Conservation (phyloP, 148 eudicot species). For the Chenopodium formosanum region DNA sequence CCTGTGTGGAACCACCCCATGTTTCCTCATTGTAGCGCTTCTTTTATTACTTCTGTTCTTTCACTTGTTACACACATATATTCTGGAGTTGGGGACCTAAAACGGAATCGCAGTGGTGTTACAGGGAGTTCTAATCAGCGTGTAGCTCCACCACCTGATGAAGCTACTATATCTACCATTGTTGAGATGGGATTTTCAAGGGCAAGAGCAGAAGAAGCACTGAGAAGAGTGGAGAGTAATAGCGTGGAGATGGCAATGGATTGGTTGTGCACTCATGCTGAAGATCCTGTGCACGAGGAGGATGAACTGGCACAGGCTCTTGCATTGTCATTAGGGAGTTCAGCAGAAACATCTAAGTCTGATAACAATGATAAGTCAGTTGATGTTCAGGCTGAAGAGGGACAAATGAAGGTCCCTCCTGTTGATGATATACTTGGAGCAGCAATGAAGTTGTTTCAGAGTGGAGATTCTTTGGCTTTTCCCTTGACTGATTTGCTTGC, state of each 20-base stretch:
- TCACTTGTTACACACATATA: conserved; percentile 74
- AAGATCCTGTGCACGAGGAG: conserved; percentile 93
- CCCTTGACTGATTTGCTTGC: conserved; percentile 81
- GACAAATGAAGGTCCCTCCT: conserved; percentile 63
- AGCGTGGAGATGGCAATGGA: conserved; percentile 99
- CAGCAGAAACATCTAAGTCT: conserved; percentile 73
- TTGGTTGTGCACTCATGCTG: conserved; percentile 87
- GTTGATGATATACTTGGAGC: conserved; percentile 83
- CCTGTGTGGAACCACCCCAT: conserved; percentile 91
- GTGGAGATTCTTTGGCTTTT: conserved; percentile 77
- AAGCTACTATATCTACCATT: conserved; percentile 78
- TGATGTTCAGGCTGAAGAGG: conserved; percentile 62
- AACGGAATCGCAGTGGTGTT: conserved; percentile 53
- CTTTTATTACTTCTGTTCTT: conserved; percentile 65
- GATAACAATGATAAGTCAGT: conserved; percentile 61
- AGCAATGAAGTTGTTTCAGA: conserved; percentile 71
- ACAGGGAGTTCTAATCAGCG: conserved; percentile 65
- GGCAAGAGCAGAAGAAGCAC: conserved; percentile 93
- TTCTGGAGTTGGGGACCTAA: conserved; percentile 86
- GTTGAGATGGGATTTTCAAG: conserved; percentile 98
- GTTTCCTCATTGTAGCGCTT: conserved; percentile 72
- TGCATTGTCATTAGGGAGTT: conserved; percentile 83
- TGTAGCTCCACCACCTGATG: conserved; percentile 89
- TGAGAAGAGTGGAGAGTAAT: conserved; percentile 84
- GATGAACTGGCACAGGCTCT: conserved; percentile 93